phyloP scores from a whole-genome alignment of 805 yeast genomes.

The Metschnikowia continentalis region DNA sequence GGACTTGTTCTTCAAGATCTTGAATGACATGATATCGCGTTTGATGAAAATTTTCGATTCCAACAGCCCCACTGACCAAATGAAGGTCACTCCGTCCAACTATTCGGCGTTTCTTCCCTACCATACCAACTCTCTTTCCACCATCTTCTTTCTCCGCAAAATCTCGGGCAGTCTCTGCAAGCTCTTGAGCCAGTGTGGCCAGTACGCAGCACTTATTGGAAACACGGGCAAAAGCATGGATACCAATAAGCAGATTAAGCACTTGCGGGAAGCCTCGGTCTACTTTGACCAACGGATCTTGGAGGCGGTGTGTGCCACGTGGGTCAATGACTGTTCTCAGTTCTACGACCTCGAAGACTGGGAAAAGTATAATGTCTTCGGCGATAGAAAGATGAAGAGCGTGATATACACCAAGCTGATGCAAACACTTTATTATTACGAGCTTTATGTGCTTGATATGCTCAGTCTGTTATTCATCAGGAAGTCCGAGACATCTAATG shows the following conservation, averaged over 20 bases:
- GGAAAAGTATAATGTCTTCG: constrained; percentile 25
- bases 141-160: constrained; percentile 32
- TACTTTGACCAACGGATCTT: constrained; percentile 35
- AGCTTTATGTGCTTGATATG: constrained; percentile 30
- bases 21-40: constrained; percentile 24
- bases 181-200: constrained; percentile 31
- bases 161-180: constrained; percentile 25
- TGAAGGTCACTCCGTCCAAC: constrained; percentile 34
- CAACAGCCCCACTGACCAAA: constrained; percentile 25
- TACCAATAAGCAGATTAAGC: constrained; percentile 35
- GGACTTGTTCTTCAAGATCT: constrained; percentile 22
- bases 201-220: constrained; percentile 29
- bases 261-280: constrained; percentile 28
- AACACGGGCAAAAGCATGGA: constrained; percentile 29
- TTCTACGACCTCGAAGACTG: constrained; percentile 41
- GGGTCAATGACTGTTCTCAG: constrained; percentile 45
- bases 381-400: constrained; percentile 14
- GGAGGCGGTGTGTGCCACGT: constrained; percentile 40
- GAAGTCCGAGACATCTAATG: constrained; percentile 10
- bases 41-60: constrained; percentile 29
- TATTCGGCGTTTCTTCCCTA: constrained; percentile 36
- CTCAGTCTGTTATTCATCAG: constrained; percentile 26
- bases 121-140: constrained; percentile 38
- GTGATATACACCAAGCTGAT: constrained; percentile 32
- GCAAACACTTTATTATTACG: constrained; percentile 34